phyloP scores from a whole-genome alignment of 225 moss, liverwort and hornwort genomes.

The Polytrichum formosum region DNA sequence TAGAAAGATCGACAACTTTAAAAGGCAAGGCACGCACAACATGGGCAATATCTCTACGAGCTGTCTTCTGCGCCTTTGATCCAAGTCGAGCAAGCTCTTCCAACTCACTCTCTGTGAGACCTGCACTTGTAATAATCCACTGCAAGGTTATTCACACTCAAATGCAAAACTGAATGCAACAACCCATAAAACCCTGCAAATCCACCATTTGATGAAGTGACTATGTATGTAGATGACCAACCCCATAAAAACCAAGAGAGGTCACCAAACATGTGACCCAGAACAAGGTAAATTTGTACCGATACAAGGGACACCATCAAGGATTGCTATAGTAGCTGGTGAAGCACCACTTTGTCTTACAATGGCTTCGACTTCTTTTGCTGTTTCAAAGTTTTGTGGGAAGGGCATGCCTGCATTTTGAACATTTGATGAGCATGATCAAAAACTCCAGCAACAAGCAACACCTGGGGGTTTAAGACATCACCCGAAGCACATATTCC shows the following conservation, averaged over 20 bases:
- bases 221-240: not conserved
- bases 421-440: not conserved
- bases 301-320: constrained; percentile 81
- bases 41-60: constrained; percentile 86
- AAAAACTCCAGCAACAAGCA: not conserved
- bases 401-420: constrained; percentile 81
- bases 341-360: constrained; percentile 78
- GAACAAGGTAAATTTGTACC: constrained; percentile 36
- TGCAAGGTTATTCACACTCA: not conserved
- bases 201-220: not conserved
- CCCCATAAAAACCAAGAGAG: not conserved
- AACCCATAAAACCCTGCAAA: too few relatives aligned
- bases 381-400: constrained; percentile 81
- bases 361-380: constrained; percentile 71
- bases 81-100: constrained; percentile 72
- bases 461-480: not conserved
- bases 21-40: constrained; percentile 50
- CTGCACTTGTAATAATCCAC: constrained; percentile 24
- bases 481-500: too few relatives aligned
- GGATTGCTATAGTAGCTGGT: constrained; percentile 93
- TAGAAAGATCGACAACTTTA: too few relatives aligned
- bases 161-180: too few relatives aligned
- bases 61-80: constrained; percentile 60
- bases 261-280: not conserved
- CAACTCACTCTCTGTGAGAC: constrained; percentile 69